These are phyloP conservation scores for Xylaria palmicola DNA, from an alignment of 495 filamentous ascomycete species.

Conservation along the genomic window DNA sequence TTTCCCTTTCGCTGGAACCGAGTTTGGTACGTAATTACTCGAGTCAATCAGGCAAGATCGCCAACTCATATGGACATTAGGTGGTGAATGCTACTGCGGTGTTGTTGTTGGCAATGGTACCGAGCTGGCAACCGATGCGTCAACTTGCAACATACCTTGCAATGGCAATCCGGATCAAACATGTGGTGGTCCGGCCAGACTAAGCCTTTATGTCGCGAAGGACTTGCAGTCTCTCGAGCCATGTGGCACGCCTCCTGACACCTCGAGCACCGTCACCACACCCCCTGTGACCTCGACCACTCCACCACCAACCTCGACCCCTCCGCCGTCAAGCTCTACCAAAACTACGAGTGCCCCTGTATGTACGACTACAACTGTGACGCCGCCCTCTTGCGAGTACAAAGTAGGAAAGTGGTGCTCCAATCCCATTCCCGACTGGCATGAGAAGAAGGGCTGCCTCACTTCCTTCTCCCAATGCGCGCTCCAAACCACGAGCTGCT, in stretches of 20 bases:
- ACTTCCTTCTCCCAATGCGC: conserved; percentile 36
- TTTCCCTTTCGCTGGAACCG: conserved; percentile 52
- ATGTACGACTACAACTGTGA: conserved; percentile 40
- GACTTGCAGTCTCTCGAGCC: conserved; percentile 46
- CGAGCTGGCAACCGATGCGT: conserved; percentile 24
- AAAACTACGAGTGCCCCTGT: conserved; percentile 31
- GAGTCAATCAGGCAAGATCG: not conserved
- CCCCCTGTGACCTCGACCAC: conserved; percentile 5
- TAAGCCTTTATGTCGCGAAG: conserved; percentile 47
- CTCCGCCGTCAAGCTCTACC: conserved; percentile 11
- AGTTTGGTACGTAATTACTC: conserved; percentile 35
- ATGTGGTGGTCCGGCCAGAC: conserved; percentile 46
- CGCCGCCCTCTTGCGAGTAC: conserved; percentile 48
- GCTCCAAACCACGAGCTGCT: conserved; percentile 48
- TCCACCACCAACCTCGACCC: conserved; percentile 14
- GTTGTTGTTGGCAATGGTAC: conserved; percentile 51
- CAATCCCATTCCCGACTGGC: conserved; percentile 44
- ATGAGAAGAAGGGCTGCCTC: conserved; percentile 37
- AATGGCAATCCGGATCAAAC: conserved; percentile 45
- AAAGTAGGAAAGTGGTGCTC: conserved; percentile 53
- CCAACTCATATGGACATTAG: conserved; percentile 17
- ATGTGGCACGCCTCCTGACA: conserved; percentile 36
- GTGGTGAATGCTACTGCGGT: conserved; percentile 45
- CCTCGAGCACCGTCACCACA: conserved; percentile 15
- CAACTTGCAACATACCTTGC: conserved; percentile 47